Evolutionary conservation across 768 basidiomycete genomes (phyloP), one percentile per base, ranked within the genome.

Genomic region (Trametes punicea): DNA sequence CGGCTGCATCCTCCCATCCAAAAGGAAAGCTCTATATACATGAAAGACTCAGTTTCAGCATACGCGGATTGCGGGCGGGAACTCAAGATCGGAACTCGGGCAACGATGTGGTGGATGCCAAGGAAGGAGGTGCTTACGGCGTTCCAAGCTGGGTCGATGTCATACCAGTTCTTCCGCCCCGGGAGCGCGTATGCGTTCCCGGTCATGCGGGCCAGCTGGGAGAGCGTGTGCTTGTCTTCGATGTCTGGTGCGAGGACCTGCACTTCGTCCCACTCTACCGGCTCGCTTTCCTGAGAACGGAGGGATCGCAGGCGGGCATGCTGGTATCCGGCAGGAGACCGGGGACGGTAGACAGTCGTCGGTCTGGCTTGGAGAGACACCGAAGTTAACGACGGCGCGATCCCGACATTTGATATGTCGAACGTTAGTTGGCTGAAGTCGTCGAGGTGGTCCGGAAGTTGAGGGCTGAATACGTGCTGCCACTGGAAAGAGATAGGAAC

Each of bases 101-200:
- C n/a, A n/a, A n/a, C n/a, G n/a, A n/a, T n/a, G n/a, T n/a, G n/a
- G n/a, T n/a, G n/a, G n/a, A n/a, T n/a, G n/a, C 31, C 9, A 34
- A 46, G 25, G 1, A 53, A 13, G 49, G 16, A 6, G 26, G 34
- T 27, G 58, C 55, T 49, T 44, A 71, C 71, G 50, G 62, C 77
- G 58, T 92, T 93, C 88, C 88, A 98, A 0, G 80, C 74, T 2
- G 71, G 66, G 64, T 88, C 89, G 2, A 93, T 70, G 29, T 91
- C 86, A 62, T 88, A 95, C 95, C 93, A 97, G 46, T 84, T 85
- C 46, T 74, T 77, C 64, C 76, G 72, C 6, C 84, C 82, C 15
- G 89, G 87, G 27, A 83, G 68, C 10, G 86, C 82, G 72, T 98
- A 98, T 1, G 96, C 95, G 67, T 98, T 91, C 31, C 85, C 90